These are phyloP conservation scores for Annulohypoxylon maeteangense DNA, from an alignment of 495 filamentous ascomycete species.

Conservation along the genomic window DNA sequence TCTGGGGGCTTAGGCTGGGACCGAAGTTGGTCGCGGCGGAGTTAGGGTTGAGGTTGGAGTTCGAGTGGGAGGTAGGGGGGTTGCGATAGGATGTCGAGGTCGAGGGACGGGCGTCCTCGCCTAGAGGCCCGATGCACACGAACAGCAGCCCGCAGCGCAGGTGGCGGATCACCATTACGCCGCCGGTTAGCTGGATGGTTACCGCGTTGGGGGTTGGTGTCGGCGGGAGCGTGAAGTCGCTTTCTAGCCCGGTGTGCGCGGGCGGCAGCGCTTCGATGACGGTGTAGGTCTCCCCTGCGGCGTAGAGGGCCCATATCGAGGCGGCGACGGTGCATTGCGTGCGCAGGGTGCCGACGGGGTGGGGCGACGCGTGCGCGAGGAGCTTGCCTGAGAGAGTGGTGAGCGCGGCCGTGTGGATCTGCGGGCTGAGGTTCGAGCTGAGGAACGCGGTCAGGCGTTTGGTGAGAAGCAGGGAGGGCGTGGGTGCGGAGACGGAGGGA, in stretches of 20 bases:
- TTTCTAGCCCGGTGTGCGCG: not conserved
- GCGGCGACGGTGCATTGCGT: conserved; percentile 61
- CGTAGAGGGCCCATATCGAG: conserved; percentile 57
- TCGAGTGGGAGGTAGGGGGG: not conserved
- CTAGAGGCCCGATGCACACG: conserved; percentile 61
- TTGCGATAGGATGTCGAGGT: not conserved
- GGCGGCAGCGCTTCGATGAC: conserved; percentile 33
- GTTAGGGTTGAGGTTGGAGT: not conserved
- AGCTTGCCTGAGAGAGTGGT: conserved; percentile 60
- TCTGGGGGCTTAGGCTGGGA: not conserved
- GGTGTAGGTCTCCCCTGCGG: conserved; percentile 29
- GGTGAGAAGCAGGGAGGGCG: conserved; percentile 59
- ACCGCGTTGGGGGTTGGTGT: conserved; percentile 48
- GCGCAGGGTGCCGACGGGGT: conserved; percentile 55
- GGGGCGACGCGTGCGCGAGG: conserved; percentile 58
- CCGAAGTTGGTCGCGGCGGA: not conserved
- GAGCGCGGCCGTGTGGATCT: conserved; percentile 55
- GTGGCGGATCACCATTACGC: conserved; percentile 59
- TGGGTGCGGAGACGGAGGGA: conserved; percentile 41
- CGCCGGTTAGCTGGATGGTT: conserved; percentile 59
- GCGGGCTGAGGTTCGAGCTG: conserved; percentile 56
- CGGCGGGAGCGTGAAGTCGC: conserved; percentile 1
- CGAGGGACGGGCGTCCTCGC: conserved; percentile 7
- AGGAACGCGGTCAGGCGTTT: conserved; percentile 62
- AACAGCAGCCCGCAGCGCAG: conserved; percentile 63